Evolutionary conservation across 495 filamentous ascomycete species (phyloP).

Genomic region (Penicillium flavigenum): DNA sequence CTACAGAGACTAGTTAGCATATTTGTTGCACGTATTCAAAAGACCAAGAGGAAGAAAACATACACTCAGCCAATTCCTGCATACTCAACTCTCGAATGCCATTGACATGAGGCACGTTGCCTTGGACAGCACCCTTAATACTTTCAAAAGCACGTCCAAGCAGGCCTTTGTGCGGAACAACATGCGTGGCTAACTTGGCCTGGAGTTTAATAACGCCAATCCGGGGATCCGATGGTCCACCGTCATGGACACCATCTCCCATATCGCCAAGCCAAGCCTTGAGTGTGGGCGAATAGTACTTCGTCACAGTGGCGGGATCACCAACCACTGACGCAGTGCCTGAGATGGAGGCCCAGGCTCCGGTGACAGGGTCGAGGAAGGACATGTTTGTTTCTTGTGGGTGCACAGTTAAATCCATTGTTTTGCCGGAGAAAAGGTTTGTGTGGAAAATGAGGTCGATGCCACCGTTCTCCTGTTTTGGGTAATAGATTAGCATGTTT

Average conservation of each 20-base stretch:
- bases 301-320: conserved; percentile 64
- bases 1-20: conserved; percentile 17
- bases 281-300: conserved; percentile 73
- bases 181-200: conserved; percentile 47
- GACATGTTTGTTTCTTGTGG: conserved; percentile 74
- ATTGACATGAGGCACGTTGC: conserved; percentile 71
- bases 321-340: conserved; percentile 67
- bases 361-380: conserved; percentile 70
- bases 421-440: conserved; percentile 91
- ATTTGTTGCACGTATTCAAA: not conserved
- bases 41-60: conserved; percentile 18
- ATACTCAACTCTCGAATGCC: conserved; percentile 73
- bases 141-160: conserved; percentile 66
- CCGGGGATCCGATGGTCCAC: conserved; percentile 75
- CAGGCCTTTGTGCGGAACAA: conserved; percentile 39
- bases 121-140: conserved; percentile 71
- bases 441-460: conserved; percentile 92
- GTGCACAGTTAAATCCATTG: conserved; percentile 74
- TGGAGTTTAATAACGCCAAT: conserved; percentile 58
- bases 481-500: not conserved
- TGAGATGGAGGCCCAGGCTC: conserved; percentile 79
- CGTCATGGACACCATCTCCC: conserved; percentile 84
- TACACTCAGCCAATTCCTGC: conserved; percentile 58
- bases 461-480: conserved; percentile 64
- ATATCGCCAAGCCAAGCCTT: conserved; percentile 92